Base-by-base conservation (phyloP, 208 protist genomes). In the Trypanosoma avium region DNA sequence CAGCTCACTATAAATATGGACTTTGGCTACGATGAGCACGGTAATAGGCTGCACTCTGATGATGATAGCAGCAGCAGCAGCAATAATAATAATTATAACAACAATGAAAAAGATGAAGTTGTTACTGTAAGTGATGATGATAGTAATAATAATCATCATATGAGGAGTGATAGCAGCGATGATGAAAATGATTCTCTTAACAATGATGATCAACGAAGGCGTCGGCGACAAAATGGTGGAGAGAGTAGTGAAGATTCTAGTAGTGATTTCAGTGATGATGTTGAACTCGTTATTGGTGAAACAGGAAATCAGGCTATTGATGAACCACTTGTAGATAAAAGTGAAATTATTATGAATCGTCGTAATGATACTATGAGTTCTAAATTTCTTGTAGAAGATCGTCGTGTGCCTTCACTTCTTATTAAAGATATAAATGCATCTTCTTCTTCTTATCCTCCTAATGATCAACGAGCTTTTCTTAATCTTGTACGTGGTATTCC, bases 201-300 rank as follows among this genome's bases (percentile, higher is more conserved):
- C 19, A 4, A 55, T 45, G 63, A 59, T 42, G 40, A 56, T 15
- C 10, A 42, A 42, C 36, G 36, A n/a, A 42, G n/a, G n/a, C n/a
- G n/a, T n/a, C 59, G n/a, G 19, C 10, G 59, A 10, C 3, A 17
- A 19, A 30, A 21, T 15, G 22, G 19, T 32, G 59, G 22, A 3
- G 59, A 43, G 13, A 35, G 5, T 33, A 49, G 32, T 36, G 35
- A 27, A 7, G 61, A 38, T 30, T 71, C 49, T 19, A 53, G 19
- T 27, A 48, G 54, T 50, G 79, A 77, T 27, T 94, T 90, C 53
- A 89, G 83, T 59, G 85, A 94, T 55, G 85, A 92, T 38, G 85
- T 90, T 3, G 85, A 95, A 62, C 71, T 95, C 22, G 61, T 95
- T 19, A 81, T 93, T 67, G 89, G 89, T 8, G 89, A 95, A 54